Evolutionary conservation across 1,284 basidiomycete genomes (phyloP).

Genomic region (Trichosporon coremiiforme): DNA sequence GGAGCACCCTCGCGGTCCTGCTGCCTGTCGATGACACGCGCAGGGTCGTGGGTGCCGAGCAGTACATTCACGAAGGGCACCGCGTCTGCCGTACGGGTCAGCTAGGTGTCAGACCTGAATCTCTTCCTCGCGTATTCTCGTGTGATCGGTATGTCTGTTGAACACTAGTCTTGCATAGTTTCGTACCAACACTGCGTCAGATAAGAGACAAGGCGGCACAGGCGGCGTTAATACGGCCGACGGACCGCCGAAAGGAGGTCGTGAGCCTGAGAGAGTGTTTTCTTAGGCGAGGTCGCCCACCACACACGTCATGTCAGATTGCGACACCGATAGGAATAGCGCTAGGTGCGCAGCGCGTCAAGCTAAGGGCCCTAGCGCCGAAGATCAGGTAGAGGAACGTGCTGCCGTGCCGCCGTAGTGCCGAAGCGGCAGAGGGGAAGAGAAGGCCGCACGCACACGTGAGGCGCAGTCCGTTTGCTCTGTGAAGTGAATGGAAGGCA

Average conservation of each 20-base stretch:
- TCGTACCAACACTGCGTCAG: background rate
- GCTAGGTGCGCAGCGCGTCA: background rate
- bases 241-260: background rate
- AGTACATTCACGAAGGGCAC: slow-evolving; percentile 27
- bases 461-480: background rate
- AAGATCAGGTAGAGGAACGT: background rate
- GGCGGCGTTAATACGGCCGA: background rate
- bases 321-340: background rate
- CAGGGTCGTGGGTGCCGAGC: slow-evolving; percentile 37
- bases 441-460: too few relatives aligned
- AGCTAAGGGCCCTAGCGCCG: background rate
- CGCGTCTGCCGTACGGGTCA: slow-evolving; percentile 25
- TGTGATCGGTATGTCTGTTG: background rate
- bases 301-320: background rate
- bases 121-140: background rate
- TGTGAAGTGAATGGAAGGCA: slow-evolving; percentile 4
- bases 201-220: slow-evolving; percentile 8
- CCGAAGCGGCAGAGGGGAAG: background rate
- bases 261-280: too few relatives aligned
- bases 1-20: slow-evolving; percentile 46
- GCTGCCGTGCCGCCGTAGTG: background rate
- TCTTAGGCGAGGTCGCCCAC: too few relatives aligned
- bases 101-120: background rate
- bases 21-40: slow-evolving; percentile 51
- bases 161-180: background rate